These are phyloP conservation scores for Glebionis coronaria DNA, from an alignment of 129 eudicot species.

Conservation along the genomic window DNA sequence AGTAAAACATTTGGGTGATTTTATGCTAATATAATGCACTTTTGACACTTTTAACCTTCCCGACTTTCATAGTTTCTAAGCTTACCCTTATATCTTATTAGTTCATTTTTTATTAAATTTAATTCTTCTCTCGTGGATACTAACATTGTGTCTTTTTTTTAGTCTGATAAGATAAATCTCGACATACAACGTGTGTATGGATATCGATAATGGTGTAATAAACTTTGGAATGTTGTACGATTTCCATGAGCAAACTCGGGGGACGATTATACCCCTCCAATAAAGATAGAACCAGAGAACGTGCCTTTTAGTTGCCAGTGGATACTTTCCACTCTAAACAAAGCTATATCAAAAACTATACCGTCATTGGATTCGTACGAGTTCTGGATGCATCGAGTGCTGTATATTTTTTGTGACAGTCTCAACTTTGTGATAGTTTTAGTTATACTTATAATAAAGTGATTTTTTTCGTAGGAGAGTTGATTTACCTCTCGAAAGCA, in stretches of 20 bases:
- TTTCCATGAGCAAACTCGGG: conserved; percentile 94
- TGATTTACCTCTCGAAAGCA: no score
- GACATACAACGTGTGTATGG: conserved; percentile 92
- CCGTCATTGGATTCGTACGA: conserved; percentile 63
- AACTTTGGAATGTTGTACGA: conserved; percentile 86
- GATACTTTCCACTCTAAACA: conserved; percentile 86
- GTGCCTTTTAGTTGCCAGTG: conserved; percentile 91
- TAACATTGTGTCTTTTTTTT: conserved; percentile 21
- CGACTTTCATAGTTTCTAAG: no score
- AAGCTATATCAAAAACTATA: conserved; percentile 66
- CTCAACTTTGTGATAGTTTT: conserved; percentile 81
- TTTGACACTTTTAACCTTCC: no score
- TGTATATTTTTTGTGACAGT: conserved; percentile 86
- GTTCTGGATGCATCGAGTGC: conserved; percentile 90
- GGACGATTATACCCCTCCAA: conserved; percentile 75
- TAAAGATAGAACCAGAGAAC: conserved; percentile 33
- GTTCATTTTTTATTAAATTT: no score
- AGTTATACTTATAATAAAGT: no score
- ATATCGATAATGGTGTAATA: conserved; percentile 92
- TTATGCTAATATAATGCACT: no score
- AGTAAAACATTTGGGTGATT: no score
- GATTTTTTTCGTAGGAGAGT: no score
- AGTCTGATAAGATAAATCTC: conserved; percentile 93
- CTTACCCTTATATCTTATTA: not conserved
- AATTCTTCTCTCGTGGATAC: not conserved